Base-by-base conservation (phyloP, 345 rosid species). In the Aurinia saxatilis region DNA sequence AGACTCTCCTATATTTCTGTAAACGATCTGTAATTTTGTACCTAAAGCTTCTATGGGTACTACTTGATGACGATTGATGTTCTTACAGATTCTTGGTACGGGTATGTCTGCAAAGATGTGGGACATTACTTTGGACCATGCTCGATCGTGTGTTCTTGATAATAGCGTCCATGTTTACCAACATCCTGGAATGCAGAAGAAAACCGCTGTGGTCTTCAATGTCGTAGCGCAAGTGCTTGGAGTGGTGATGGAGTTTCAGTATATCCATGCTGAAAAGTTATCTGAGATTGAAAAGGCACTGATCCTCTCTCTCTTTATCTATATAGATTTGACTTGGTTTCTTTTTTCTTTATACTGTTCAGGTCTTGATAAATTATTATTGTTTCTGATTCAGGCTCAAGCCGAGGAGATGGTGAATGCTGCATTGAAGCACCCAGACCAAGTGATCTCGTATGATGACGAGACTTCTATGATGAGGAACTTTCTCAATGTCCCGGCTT, bases 31-130 rank as follows among this genome's bases (percentile, higher is more conserved):
- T 16, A 47, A 37, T 36, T 59, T 39, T 49, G 34, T 30, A 15
- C 2, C 37, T 33, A 50, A 27, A 34, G 12, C 52, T 21, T 50
- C 7, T 41, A 39, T 40, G 19, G 2, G 19, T 34, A 40, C 8
- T 29, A 38, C 34, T 4, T 48, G 8, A 50, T 42, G 10, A 15
- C 64, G 39, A 8, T 54, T 57, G 15, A 44, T 69, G 39, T 35
- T 57, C 10, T 13, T 75, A 76, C 79, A 93, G 99, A 80, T 90
- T 70, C 92, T 93, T 38, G 99, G 99, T 55, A 80, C 96, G 3
- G 99, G 99, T 16, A 93, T 93, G 99, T 93, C 99, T 58, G 82
- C 97, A 34, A 93, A 90, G 82, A 93, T 87, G 97, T 93, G 99
- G 97, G 99, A 93, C 62, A 84, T 90, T 41, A 86, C 95, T 0